Evolutionary conservation across 2,329 filamentous ascomycete genomes (phyloP).

Genomic region (Alternaria novae-zelandiae): DNA sequence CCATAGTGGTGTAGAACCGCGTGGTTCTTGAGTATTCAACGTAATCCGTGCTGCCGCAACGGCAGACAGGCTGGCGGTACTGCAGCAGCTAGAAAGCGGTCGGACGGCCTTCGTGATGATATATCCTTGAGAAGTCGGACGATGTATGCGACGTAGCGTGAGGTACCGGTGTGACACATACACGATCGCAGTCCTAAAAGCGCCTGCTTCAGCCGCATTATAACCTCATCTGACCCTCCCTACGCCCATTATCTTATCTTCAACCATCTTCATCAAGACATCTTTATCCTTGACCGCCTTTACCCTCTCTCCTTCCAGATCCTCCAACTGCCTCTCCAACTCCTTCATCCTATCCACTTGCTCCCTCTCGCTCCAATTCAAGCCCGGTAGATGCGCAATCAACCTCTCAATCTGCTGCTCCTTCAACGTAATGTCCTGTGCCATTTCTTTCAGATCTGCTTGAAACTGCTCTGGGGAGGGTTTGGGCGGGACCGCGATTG

Average conservation of each 20-base stretch:
- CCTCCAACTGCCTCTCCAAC: slow-evolving; percentile 52
- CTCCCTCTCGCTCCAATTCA: slow-evolving; percentile 78
- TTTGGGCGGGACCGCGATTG: slow-evolving; percentile 16
- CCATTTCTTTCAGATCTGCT: slow-evolving; percentile 73
- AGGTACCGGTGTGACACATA: background rate
- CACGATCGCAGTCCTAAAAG: background rate
- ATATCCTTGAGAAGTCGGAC: background rate
- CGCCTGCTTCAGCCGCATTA: background rate
- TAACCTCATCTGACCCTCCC: slow-evolving; percentile 22
- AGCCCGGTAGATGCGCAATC: slow-evolving; percentile 75
- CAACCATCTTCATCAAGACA: slow-evolving; percentile 51
- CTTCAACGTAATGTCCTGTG: slow-evolving; percentile 77
- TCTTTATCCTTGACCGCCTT: slow-evolving; percentile 53
- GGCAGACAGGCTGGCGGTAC: background rate
- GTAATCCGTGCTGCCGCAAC: background rate
- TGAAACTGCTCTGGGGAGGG: slow-evolving; percentile 59
- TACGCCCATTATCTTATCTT: slow-evolving; percentile 53
- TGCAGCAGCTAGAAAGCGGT: background rate
- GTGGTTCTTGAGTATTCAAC: background rate
- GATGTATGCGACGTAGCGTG: background rate
- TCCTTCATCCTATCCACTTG: slow-evolving; percentile 67
- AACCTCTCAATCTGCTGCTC: slow-evolving; percentile 83
- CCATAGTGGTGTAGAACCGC: background rate
- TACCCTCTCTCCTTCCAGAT: slow-evolving; percentile 50
- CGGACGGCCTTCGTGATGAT: background rate